These are phyloP conservation scores for Metschnikowia koreensis DNA, from an alignment of 805 yeast species.

Conservation along the genomic window DNA sequence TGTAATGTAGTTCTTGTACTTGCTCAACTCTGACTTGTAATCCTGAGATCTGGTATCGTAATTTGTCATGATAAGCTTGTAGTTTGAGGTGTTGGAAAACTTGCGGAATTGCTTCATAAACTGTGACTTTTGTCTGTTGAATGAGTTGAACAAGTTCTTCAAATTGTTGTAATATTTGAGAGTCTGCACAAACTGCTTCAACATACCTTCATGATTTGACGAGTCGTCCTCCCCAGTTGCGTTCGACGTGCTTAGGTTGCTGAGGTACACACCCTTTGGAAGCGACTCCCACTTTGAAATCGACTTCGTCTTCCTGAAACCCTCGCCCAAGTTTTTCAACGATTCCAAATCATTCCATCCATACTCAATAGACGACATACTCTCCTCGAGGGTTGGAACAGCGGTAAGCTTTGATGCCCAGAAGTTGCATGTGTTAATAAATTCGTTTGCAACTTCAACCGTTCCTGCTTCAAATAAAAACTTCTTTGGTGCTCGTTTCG, in stretches of 20 bases:
- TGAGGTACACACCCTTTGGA: constrained; percentile 42
- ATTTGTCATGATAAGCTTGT: constrained; percentile 36
- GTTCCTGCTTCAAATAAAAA: constrained; percentile 68
- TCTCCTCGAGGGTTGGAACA: constrained; percentile 66
- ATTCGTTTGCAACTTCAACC: constrained; percentile 63
- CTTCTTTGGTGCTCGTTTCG: constrained; percentile 35
- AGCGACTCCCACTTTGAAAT: constrained; percentile 45
- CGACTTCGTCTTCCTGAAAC: constrained; percentile 31
- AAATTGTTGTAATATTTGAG: constrained; percentile 41
- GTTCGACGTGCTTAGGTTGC: constrained; percentile 33
- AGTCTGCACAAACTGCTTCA: constrained; percentile 44
- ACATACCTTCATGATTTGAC: constrained; percentile 35
- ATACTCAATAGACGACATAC: constrained; percentile 73
- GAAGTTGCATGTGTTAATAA: constrained; percentile 76
- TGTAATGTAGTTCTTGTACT: constrained; percentile 46
- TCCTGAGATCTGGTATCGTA: constrained; percentile 42
- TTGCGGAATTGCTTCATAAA: constrained; percentile 31
- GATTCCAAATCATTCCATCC: constrained; percentile 64
- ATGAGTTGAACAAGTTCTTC: constrained; percentile 33
- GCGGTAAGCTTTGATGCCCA: constrained; percentile 88
- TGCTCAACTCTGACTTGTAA: constrained; percentile 43
- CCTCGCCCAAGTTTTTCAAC: constrained; percentile 25
- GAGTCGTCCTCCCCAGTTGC: constrained; percentile 17
- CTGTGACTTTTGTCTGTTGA: constrained; percentile 27
- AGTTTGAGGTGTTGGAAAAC: constrained; percentile 31